Conservation (phyloP, 1,284 basidiomycete species). For the Cryptococcus jaspeensis region DNA sequence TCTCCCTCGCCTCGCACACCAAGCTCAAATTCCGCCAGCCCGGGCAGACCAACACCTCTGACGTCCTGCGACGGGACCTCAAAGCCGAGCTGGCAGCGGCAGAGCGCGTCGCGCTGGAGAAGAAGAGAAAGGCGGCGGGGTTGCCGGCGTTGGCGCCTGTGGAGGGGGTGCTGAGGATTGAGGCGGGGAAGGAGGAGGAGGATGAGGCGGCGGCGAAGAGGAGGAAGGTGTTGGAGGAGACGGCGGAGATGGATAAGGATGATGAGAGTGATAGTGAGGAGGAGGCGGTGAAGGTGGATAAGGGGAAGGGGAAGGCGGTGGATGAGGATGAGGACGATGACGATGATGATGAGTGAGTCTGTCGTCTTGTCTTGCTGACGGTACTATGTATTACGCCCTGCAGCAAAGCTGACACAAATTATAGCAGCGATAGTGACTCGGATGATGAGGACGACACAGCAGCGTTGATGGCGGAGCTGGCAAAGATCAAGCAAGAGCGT, state of each 20-base stretch:
- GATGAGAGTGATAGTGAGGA: constrained; percentile 68
- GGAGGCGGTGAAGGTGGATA: constrained; percentile 47
- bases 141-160: constrained; percentile 51
- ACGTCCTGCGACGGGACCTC: constrained; percentile 75
- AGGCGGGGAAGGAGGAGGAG: constrained; percentile 59
- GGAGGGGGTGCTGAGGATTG: constrained; percentile 23
- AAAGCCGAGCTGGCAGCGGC: constrained; percentile 76
- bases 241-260: constrained; percentile 79
- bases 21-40: constrained; percentile 94
- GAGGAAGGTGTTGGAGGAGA: constrained; percentile 76
- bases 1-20: constrained; percentile 87
- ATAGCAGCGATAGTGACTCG: constrained; percentile 53
- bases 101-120: constrained; percentile 76
- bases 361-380: background rate
- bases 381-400: background rate
- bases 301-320: constrained; percentile 45
- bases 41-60: constrained; percentile 72
- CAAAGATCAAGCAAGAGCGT: constrained; percentile 91
- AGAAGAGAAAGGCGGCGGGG: constrained; percentile 85
- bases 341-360: constrained; percentile 31
- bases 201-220: constrained; percentile 72
- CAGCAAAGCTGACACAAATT: background rate
- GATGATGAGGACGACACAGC: constrained; percentile 85
- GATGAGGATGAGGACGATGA: constrained; percentile 42
- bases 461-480: constrained; percentile 84